Percentiles rank a stretch among this genome's conserved stretches.
Evolutionary conservation across 129 eudicot genomes (phyloP).

Genomic region (Artemisia annua): DNA sequence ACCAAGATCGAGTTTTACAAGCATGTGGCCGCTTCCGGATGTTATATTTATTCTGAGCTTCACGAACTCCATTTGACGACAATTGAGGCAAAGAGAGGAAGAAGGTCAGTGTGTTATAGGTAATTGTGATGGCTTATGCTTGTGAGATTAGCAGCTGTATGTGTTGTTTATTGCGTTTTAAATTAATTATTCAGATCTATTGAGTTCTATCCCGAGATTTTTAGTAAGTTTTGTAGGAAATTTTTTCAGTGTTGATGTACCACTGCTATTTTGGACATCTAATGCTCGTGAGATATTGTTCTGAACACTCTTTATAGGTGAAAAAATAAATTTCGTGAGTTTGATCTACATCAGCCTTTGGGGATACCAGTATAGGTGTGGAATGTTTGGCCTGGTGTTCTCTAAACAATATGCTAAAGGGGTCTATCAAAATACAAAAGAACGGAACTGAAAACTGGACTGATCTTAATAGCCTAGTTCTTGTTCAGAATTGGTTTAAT

Average conservation of each 20-base stretch:
- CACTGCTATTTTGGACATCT: background rate
- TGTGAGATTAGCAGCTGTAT: conserved; percentile 31
- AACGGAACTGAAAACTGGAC: too few species aligned
- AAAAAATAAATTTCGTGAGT: background rate
- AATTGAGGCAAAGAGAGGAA: conserved; percentile 16
- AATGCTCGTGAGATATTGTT: too few species aligned
- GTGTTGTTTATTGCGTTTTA: conserved; percentile 22
- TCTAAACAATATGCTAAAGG: too few species aligned
- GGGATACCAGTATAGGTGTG: too few species aligned
- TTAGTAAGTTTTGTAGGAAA: conserved; percentile 5
- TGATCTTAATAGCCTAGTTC: too few species aligned
- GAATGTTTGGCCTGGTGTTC: too few species aligned
- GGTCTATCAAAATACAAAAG: too few species aligned
- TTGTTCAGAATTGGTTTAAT: too few species aligned
- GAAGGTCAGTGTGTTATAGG: conserved; percentile 1
- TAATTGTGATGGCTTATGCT: conserved; percentile 18
- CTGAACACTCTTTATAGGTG: background rate
- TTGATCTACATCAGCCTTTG: background rate
- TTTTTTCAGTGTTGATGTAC: conserved; percentile 8
- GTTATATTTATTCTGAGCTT: conserved; percentile 10
- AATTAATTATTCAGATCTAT: conserved; percentile 23
- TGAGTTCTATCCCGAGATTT: conserved; percentile 16
- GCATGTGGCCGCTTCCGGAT: conserved; percentile 9
- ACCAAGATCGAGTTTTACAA: conserved; percentile 17
- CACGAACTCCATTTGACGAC: conserved; percentile 17